These are phyloP conservation scores for Dalbergia oliveri DNA, from an alignment of 306 rosid species.

Conservation along the genomic window DNA sequence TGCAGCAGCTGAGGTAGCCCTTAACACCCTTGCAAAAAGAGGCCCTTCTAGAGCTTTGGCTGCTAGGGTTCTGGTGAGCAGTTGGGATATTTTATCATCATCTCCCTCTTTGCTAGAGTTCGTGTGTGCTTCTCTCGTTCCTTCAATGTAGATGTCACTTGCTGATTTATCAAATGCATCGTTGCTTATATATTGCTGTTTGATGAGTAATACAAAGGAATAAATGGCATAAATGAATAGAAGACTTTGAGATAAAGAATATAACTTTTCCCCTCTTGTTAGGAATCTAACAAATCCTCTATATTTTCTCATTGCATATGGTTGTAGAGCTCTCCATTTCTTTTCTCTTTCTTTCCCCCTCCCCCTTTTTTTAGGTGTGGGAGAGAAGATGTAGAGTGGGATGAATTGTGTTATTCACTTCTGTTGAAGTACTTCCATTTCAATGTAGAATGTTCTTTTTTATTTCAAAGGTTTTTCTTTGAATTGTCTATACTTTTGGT, in stretches of 20 bases:
- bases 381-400: conserved; percentile 13
- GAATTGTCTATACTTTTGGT: conserved; percentile 8
- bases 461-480: not conserved
- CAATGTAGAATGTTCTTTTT: not conserved
- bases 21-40: conserved; percentile 69
- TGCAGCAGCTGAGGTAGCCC: conserved; percentile 88
- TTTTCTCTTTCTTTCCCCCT: not conserved
- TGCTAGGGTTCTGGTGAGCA: conserved; percentile 84
- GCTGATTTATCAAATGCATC: conserved; percentile 21
- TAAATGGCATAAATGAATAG: conserved; percentile 24
- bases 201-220: not conserved
- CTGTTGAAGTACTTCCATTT: conserved; percentile 1
- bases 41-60: conserved; percentile 87
- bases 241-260: conserved; percentile 20
- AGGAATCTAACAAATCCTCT: conserved; percentile 18
- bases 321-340: not conserved
- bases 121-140: not conserved
- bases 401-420: conserved; percentile 31
- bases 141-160: conserved; percentile 9
- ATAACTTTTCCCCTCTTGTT: not conserved
- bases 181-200: conserved; percentile 18
- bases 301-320: conserved; percentile 16
- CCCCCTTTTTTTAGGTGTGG: not conserved
- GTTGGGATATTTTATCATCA: not conserved
- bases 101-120: conserved; percentile 12